phyloP scores from a whole-genome alignment of 148 eudicot genomes.

The Spergularia marina region DNA sequence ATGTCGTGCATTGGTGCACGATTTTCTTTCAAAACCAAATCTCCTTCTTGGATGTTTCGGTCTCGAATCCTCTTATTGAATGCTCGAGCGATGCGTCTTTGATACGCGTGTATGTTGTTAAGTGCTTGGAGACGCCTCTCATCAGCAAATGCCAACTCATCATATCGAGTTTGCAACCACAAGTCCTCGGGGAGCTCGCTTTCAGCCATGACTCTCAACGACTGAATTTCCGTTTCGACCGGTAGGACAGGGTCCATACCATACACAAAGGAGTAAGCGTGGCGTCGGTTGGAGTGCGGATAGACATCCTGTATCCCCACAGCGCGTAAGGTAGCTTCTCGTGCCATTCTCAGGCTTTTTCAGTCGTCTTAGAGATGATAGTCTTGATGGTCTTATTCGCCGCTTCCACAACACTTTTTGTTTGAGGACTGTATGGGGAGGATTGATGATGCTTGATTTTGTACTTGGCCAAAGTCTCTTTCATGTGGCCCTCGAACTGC shows the following conservation, averaged over 20 bases:
- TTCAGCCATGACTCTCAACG: background rate
- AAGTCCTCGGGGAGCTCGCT: too few relatives aligned
- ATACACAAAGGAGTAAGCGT: background rate
- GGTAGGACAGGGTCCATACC: background rate
- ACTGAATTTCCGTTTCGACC: background rate
- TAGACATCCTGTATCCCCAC: background rate
- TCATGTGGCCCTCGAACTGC: background rate
- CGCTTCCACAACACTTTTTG: background rate
- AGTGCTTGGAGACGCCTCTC: too few relatives aligned
- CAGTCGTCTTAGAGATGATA: background rate
- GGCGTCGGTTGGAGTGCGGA: background rate
- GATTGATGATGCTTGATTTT: background rate
- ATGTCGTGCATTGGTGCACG: too few relatives aligned
- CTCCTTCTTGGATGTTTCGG: too few relatives aligned
- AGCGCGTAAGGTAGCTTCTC: slow-evolving; percentile 1
- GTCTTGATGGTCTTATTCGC: background rate
- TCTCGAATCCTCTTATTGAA: too few relatives aligned
- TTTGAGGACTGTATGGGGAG: background rate
- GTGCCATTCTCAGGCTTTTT: background rate
- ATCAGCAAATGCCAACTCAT: too few relatives aligned
- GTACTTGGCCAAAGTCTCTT: background rate
- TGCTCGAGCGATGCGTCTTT: too few relatives aligned
- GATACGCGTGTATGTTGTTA: too few relatives aligned
- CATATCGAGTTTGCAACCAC: too few relatives aligned
- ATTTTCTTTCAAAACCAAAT: too few relatives aligned